Evolutionary conservation across 441 rosid species (phyloP).

Genomic region (Breynia disticha): DNA sequence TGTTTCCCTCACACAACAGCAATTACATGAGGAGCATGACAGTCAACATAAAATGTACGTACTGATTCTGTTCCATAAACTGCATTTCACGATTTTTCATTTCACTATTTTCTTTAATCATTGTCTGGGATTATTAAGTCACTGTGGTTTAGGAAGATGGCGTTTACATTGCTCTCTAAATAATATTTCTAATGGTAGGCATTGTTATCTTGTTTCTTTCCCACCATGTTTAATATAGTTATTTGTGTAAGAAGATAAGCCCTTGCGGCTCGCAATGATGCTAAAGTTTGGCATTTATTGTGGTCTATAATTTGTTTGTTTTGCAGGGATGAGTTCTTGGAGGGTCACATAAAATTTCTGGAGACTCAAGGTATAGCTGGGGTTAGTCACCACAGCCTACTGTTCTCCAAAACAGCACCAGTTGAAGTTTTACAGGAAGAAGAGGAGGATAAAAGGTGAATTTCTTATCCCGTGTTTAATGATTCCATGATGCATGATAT

Average conservation of each 20-base stretch:
- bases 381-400: constrained; percentile 88
- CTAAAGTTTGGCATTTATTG: background rate
- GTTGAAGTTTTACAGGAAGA: constrained; percentile 51
- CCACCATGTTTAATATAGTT: too few species aligned
- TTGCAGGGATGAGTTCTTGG: constrained; percentile 53
- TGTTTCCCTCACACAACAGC: constrained; percentile 78
- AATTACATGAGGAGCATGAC: constrained; percentile 83
- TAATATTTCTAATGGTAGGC: too few species aligned
- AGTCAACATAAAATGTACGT: constrained; percentile 73
- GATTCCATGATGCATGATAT: background rate
- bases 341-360: constrained; percentile 53
- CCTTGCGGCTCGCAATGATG: too few species aligned
- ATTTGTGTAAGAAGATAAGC: too few species aligned
- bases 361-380: constrained; percentile 83
- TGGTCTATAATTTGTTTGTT: constrained; percentile 4
- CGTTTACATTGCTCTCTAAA: too few species aligned
- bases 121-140: background rate
- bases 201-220: too few species aligned
- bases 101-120: background rate
- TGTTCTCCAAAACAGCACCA: constrained; percentile 80
- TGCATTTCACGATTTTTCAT: background rate
- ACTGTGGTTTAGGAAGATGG: background rate
- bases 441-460: constrained; percentile 52
- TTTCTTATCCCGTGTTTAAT: background rate
- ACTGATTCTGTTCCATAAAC: constrained; percentile 10